Percentiles rank a stretch among this genome's conserved stretches.
Evolutionary conservation across 192 early-diverging fungal genomes (phyloP).

Genomic region (Pilobolus umbonatus): DNA sequence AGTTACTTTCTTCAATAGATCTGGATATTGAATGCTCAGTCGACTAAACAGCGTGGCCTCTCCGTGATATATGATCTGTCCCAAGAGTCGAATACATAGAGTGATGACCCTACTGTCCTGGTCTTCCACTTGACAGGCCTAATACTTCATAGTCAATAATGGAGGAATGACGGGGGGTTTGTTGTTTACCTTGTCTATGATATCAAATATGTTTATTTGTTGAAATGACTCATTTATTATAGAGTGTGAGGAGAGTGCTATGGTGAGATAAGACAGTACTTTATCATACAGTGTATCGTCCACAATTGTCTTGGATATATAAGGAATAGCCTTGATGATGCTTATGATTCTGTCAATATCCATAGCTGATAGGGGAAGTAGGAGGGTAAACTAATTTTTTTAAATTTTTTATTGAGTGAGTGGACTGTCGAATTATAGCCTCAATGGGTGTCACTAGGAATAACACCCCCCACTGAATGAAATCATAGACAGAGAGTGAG

Average conservation of each 20-base stretch:
- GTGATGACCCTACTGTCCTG: conserved; percentile 28
- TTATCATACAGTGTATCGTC: conserved; percentile 77
- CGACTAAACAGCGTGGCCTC: not conserved
- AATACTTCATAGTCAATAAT: not conserved
- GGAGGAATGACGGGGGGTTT: not conserved
- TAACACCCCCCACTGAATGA: too few species aligned
- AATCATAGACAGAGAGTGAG: too few species aligned
- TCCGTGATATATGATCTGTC: conserved; percentile 8
- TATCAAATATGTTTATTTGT: conserved; percentile 2
- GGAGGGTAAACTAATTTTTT: too few species aligned
- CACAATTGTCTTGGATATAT: conserved; percentile 65
- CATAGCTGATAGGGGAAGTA: too few species aligned
- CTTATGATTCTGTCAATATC: conserved; percentile 31
- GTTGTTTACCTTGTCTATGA: not conserved
- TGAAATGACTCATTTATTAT: not conserved
- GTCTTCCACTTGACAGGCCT: conserved; percentile 21
- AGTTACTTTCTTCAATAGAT: conserved; percentile 3
- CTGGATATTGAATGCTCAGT: not conserved
- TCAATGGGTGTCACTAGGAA: too few species aligned
- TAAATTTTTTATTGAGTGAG: too few species aligned
- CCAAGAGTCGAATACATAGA: conserved; percentile 25
- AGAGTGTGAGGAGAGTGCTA: conserved; percentile 1
- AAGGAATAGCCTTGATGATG: conserved; percentile 55
- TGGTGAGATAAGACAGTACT: conserved; percentile 45
- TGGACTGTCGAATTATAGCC: too few species aligned